Conservation (phyloP, 2,329 filamentous ascomycete species). For the Phaeosphaeria sp. region DNA sequence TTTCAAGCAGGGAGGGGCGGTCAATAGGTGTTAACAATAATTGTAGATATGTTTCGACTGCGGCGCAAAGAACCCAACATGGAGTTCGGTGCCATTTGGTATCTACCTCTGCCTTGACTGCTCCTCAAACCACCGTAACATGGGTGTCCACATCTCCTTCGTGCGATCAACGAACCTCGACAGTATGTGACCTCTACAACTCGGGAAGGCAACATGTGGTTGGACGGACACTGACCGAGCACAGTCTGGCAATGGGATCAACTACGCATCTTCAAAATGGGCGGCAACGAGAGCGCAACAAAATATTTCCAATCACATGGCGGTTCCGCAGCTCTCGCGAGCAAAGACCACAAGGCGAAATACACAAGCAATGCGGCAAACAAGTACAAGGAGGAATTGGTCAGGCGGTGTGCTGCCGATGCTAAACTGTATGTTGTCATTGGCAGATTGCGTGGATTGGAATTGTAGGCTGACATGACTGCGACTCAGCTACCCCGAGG, state of each 20-base stretch:
- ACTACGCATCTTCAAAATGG: constrained; percentile 95
- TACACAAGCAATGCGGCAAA: constrained; percentile 91
- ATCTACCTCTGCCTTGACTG: constrained; percentile 99
- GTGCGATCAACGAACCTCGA: constrained; percentile 98
- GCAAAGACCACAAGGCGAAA: constrained; percentile 96
- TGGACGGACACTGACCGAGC: constrained; percentile 55
- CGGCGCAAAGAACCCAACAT: constrained; percentile 95
- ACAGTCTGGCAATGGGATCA: constrained; percentile 96
- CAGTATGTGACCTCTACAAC: constrained; percentile 66
- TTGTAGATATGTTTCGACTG: constrained; percentile 95
- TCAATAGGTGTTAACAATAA: constrained; percentile 28
- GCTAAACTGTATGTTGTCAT: constrained; percentile 73
- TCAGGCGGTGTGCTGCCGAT: constrained; percentile 81
- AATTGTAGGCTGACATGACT: constrained; percentile 12
- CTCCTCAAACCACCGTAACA: constrained; percentile 94
- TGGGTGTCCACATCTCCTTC: constrained; percentile 98
- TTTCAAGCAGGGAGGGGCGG: constrained; percentile 18
- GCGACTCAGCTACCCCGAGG: constrained; percentile 73
- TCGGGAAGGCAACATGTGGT: constrained; percentile 38
- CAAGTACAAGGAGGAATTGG: constrained; percentile 98
- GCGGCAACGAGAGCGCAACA: constrained; percentile 95
- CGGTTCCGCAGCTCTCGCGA: constrained; percentile 89
- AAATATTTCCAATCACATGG: constrained; percentile 99
- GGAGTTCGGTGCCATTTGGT: constrained; percentile 95
- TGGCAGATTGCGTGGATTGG: constrained; percentile 23